These are phyloP conservation scores for Verticillium zaregamsianum DNA, from an alignment of 2,329 filamentous ascomycete species.

Conservation along the genomic window DNA sequence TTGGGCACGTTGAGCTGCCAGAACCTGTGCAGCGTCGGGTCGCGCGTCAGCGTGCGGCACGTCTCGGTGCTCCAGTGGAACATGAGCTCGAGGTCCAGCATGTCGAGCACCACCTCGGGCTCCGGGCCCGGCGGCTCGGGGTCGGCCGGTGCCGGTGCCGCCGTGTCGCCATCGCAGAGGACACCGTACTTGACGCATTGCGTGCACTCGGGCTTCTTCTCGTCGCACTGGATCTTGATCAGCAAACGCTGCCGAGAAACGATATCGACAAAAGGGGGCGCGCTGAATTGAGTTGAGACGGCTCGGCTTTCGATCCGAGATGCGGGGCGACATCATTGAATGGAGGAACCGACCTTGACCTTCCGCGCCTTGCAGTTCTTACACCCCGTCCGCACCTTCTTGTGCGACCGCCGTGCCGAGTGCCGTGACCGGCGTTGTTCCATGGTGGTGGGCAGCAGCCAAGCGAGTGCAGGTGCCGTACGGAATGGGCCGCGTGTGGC, in stretches of 20 bases:
- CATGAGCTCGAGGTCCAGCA: slow-evolving; percentile 46
- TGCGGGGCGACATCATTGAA: neutral
- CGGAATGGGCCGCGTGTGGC: neutral
- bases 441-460: neutral
- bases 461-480: neutral
- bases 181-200: slow-evolving; percentile 37
- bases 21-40: slow-evolving; percentile 35
- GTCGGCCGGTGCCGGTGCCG: neutral
- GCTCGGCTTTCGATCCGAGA: neutral
- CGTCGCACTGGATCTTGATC: slow-evolving; percentile 28
- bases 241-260: slow-evolving; percentile 7
- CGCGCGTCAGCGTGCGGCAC: slow-evolving; percentile 38
- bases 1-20: slow-evolving; percentile 43
- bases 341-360: slow-evolving; percentile 27
- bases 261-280: neutral
- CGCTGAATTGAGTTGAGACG: neutral
- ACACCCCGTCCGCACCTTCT: slow-evolving; percentile 34
- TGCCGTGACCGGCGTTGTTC: neutral
- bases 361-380: slow-evolving; percentile 33
- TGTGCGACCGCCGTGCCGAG: slow-evolving; percentile 7
- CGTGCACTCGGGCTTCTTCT: slow-evolving; percentile 30
- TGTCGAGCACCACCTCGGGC: slow-evolving; percentile 20
- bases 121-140: neutral
- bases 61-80: slow-evolving; percentile 49
- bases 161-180: slow-evolving; percentile 29